Percentiles rank a stretch among this genome's conserved stretches.
These are phyloP conservation scores for Pseudogymnoascus sp. DNA, from an alignment of 2,329 filamentous ascomycete genomes.

Conservation along the genomic window DNA sequence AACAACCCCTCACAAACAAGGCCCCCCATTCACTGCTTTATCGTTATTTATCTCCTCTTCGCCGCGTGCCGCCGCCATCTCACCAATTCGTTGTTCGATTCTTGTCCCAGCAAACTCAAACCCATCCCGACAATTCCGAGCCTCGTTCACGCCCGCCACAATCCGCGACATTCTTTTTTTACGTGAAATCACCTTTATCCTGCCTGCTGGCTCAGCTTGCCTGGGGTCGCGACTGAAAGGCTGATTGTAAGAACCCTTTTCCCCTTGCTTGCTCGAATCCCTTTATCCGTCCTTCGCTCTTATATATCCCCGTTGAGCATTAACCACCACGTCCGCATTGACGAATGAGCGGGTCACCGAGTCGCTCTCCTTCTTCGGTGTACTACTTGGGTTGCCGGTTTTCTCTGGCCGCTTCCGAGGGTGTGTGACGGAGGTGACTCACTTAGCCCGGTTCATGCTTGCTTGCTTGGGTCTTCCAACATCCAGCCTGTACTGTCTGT, in stretches of 20 bases:
- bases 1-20: not conserved
- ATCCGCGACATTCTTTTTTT: not conserved
- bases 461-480: conserved; percentile 4
- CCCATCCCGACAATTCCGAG: not conserved
- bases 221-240: not conserved
- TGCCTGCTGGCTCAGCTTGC: conserved; percentile 2
- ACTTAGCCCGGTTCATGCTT: not conserved
- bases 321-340: not conserved
- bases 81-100: not conserved
- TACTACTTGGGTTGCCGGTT: not conserved
- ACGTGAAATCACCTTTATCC: not conserved
- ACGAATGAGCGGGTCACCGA: conserved; percentile 5
- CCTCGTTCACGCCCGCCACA: not conserved
- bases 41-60: not conserved
- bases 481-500: not conserved
- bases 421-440: conserved; percentile 6
- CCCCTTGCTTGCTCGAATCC: not conserved
- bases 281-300: not conserved
- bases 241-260: not conserved
- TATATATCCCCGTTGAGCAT: not conserved
- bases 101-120: not conserved
- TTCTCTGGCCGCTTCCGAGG: not conserved
- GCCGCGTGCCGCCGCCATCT: not conserved
- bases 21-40: not conserved
- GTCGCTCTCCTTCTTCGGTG: not conserved